phyloP scores from a whole-genome alignment of 2,329 filamentous ascomycete genomes.

The Aspergillus oerlinghausenensis region DNA sequence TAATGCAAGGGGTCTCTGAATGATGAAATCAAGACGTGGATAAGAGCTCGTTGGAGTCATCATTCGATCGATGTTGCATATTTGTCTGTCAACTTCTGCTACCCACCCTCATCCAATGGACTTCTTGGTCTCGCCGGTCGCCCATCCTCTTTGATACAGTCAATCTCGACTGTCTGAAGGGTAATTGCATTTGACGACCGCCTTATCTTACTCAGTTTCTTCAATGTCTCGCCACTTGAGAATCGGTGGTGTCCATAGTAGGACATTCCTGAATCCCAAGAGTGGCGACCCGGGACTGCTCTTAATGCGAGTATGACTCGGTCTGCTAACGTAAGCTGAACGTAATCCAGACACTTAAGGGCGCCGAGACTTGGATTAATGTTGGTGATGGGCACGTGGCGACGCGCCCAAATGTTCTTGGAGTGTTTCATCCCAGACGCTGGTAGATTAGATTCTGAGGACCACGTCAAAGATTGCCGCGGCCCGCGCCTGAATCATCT shows the following conservation, averaged over 20 bases:
- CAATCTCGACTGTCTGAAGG: not conserved
- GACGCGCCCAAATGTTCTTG: not conserved
- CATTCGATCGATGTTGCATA: not conserved
- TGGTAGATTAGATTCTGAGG: not conserved
- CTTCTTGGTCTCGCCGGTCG: not conserved
- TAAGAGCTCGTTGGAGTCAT: not conserved
- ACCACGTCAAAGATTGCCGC: conserved; percentile 12
- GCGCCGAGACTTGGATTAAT: not conserved
- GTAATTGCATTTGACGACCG: not conserved
- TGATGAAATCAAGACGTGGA: not conserved
- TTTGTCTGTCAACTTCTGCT: not conserved
- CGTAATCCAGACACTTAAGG: not conserved
- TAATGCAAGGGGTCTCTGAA: not conserved
- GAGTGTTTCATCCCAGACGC: not conserved
- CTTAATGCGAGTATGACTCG: not conserved
- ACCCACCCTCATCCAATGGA: not conserved
- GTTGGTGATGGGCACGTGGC: not conserved
- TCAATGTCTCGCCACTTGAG: not conserved
- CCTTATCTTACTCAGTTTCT: not conserved
- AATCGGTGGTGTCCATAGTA: not conserved
- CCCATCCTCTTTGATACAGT: not conserved
- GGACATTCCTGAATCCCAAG: not conserved
- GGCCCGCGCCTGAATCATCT: conserved; percentile 13
- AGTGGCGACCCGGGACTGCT: not conserved
- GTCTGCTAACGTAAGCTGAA: not conserved